Evolutionary conservation across 2,329 filamentous ascomycete species (phyloP), one percentile per base, ranked within the genome.

Genomic region (Diplodia intermedia): DNA sequence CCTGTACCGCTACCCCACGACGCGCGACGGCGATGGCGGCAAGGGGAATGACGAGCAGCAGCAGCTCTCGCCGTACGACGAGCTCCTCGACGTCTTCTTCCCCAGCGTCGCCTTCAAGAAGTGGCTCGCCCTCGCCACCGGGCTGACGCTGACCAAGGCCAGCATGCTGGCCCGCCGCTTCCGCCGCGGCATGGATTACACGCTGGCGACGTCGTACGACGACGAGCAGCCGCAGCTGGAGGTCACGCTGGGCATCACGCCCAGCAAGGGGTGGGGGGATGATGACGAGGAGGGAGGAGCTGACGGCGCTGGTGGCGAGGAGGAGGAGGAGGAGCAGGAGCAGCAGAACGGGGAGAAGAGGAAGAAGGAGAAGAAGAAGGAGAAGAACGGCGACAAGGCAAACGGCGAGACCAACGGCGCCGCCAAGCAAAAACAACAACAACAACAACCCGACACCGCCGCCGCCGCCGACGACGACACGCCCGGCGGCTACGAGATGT

Each of bases 91-190:
- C 71, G 87, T 90, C 14, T 86, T 98, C 67, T 85, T 99, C 20
- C 94, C 95, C 0, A 97, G 93, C 69, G 85, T 86, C 26, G 88
- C 93, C 50, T 99, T 99, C 84, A 89, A 89, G 54, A 91, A 94
- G 77, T 98, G 95, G 93, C 86, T 99, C 26, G 87, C 91, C 66
- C 85, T 94, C 65, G 90, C 93, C 5, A 98, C 94, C 0, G 89
- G 90, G 40, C 89, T 92, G 70, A 85, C 84, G 1, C 81, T 98
- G 15, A 87, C 90, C 69, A 90, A 88, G 75, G 88, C 90, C 73
- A 90, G 96, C 75, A 80, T 96, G 62, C 80, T 96, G n/a, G 92
- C 92, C 0, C 89, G 95, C 26, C 88, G 94, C 40, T 99, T 99
- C 84, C 89, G 95, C 9, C 88, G 88, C 57, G 93, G 95, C 6